A percentile compares a stretch with the other conserved stretches of the same genome.
Conservation (phyloP, 768 basidiomycete genomes). For the Termitomyces sp. region DNA sequence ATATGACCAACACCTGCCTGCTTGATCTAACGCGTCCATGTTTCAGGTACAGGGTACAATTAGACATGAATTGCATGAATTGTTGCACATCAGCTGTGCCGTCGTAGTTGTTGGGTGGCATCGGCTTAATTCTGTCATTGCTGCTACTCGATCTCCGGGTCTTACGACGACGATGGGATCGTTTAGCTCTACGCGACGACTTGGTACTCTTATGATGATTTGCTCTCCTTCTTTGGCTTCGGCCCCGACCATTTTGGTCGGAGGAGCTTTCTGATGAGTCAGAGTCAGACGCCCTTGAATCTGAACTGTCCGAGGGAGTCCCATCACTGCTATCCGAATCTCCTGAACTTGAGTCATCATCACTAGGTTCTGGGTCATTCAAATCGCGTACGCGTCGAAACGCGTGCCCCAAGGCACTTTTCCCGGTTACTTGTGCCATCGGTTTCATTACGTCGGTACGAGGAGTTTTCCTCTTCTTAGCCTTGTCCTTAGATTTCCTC, state of each 20-base stretch:
- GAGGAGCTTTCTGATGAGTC: not conserved
- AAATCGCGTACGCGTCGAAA: not conserved
- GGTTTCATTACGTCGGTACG: not conserved
- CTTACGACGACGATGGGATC: not conserved
- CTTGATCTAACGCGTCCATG: not conserved
- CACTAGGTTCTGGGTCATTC: not conserved
- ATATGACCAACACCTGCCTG: not conserved
- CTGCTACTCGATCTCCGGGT: not conserved
- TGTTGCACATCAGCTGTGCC: not conserved
- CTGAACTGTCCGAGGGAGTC: not conserved
- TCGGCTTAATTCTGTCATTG: not conserved
- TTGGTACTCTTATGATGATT: not conserved
- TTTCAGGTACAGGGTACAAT: not conserved
- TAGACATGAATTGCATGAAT: not conserved
- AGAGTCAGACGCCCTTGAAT: fast-evolving
- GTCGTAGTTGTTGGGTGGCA: not conserved
- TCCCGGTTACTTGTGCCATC: not conserved
- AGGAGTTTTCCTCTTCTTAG: no score
- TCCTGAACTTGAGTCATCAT: not conserved
- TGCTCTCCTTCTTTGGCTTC: not conserved
- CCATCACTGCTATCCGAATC: not conserved
- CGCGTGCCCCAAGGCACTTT: not conserved
- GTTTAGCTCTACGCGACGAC: not conserved
- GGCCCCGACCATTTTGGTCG: fast-evolving
- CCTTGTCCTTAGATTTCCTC: no score